Conservation (phyloP, 495 filamentous ascomycete species). For the Talaromyces proteolyticus region DNA sequence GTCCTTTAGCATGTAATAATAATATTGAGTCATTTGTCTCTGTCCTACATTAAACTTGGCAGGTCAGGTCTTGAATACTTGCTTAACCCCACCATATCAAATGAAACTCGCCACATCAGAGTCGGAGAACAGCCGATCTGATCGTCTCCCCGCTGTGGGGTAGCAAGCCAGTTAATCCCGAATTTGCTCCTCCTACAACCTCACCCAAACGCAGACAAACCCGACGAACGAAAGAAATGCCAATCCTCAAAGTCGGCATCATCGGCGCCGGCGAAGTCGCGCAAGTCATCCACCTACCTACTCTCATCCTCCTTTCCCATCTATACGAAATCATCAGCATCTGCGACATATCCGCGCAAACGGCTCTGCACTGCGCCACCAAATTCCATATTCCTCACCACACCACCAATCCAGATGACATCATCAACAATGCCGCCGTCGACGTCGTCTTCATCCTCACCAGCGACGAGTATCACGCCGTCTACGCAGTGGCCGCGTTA, state of each 20-base stretch:
- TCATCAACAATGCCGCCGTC: slow-evolving; percentile 24
- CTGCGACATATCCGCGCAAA: slow-evolving; percentile 32
- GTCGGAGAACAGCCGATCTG: not conserved
- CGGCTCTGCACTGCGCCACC: slow-evolving; percentile 20
- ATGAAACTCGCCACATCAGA: not conserved
- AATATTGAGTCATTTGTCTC: too few relatives aligned
- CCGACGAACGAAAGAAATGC: not conserved
- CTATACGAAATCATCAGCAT: slow-evolving; percentile 32
- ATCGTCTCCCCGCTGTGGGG: not conserved
- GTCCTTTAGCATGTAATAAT: not conserved
- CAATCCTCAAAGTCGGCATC: slow-evolving; percentile 29
- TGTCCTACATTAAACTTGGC: too few relatives aligned
- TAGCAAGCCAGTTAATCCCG: not conserved
- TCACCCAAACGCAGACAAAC: not conserved
- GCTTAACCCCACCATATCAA: not conserved
- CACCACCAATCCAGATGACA: slow-evolving; percentile 17
- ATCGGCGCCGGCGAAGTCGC: slow-evolving; percentile 42
- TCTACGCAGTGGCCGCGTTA: slow-evolving; percentile 42
- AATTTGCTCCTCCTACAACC: not conserved
- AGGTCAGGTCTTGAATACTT: too few relatives aligned
- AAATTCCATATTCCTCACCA: slow-evolving; percentile 16
- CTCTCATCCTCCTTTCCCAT: slow-evolving; percentile 30
- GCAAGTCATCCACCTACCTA: slow-evolving; percentile 45
- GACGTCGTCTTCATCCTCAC: slow-evolving; percentile 48
- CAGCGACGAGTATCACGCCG: slow-evolving; percentile 44